Evolutionary conservation across 371 early-diverging fungal genomes (phyloP).

Genomic region (Rhizopus delemar): DNA sequence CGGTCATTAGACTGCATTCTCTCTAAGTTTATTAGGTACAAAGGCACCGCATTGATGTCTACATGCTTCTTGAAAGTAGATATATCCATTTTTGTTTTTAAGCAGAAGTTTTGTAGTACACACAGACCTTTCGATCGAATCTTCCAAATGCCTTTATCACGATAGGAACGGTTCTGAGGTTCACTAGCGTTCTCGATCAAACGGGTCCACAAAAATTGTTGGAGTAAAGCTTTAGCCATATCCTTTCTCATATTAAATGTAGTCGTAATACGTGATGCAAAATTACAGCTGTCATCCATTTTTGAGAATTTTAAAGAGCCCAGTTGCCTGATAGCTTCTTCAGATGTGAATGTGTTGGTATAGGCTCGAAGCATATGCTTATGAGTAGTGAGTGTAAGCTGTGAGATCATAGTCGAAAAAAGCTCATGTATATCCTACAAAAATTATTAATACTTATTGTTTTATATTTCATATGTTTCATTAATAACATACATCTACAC

Average conservation of each 20-base stretch:
- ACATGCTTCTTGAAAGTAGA: slow-evolving; percentile 3
- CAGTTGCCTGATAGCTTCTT: slow-evolving; percentile 45
- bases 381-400: slow-evolving; percentile 17
- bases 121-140: slow-evolving; percentile 47
- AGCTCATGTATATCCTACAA: slow-evolving; percentile 28
- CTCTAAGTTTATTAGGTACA: slow-evolving; percentile 17
- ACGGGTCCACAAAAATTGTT: slow-evolving; percentile 46
- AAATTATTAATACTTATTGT: not conserved
- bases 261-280: slow-evolving; percentile 40
- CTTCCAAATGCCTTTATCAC: slow-evolving; percentile 37
- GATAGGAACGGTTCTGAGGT: slow-evolving; percentile 34
- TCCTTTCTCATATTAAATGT: slow-evolving; percentile 53
- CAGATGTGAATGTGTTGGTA: slow-evolving; percentile 47
- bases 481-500: slow-evolving; percentile 26
- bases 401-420: slow-evolving; percentile 21
- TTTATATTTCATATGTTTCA: not conserved
- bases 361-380: slow-evolving; percentile 42
- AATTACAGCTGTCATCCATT: slow-evolving; percentile 11
- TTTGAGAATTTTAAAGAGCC: slow-evolving; percentile 35
- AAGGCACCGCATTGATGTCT: not conserved
- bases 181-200: slow-evolving; percentile 41
- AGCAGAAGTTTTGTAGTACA: slow-evolving; percentile 34
- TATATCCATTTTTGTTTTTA: slow-evolving; percentile 12
- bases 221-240: slow-evolving; percentile 54
- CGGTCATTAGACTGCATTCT: slow-evolving; percentile 19